phyloP scores from a whole-genome alignment of 495 filamentous ascomycete genomes.

The Xylaria intraflava region DNA sequence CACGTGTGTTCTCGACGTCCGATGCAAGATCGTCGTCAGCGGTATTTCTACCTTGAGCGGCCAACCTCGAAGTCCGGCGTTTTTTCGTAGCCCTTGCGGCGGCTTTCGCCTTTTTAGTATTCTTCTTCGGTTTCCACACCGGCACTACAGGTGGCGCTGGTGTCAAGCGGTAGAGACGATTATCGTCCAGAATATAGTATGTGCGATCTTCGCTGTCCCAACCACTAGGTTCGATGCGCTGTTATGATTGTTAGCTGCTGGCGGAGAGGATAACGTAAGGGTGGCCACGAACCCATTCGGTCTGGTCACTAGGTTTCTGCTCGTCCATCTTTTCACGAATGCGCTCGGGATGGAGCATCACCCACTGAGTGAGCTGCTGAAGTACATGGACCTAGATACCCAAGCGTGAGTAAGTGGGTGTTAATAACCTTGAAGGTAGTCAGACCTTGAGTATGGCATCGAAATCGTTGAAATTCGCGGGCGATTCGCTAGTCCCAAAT shows the following conservation, averaged over 20 bases:
- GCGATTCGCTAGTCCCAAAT: conserved; percentile 71
- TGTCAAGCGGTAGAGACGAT: conserved; percentile 79
- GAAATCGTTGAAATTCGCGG: conserved; percentile 69
- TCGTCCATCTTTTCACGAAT: conserved; percentile 83
- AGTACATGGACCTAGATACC: conserved; percentile 63
- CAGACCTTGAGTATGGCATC: conserved; percentile 70
- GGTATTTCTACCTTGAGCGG: conserved; percentile 31
- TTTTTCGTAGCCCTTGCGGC: conserved; percentile 66
- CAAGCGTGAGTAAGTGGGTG: conserved; percentile 8
- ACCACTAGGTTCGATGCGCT: conserved; percentile 90
- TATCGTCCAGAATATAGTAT: conserved; percentile 91
- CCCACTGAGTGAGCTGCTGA: conserved; percentile 86
- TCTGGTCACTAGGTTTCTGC: conserved; percentile 72
- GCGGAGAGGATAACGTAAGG: background rate
- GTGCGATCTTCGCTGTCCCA: conserved; percentile 78
- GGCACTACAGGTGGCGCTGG: conserved; percentile 52
- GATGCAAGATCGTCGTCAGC: conserved; percentile 44
- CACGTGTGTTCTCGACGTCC: conserved; percentile 31
- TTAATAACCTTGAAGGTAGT: background rate
- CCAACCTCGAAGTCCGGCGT: conserved; percentile 48
- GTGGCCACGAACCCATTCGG: conserved; percentile 62
- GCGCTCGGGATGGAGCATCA: conserved; percentile 75
- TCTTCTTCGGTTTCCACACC: conserved; percentile 61
- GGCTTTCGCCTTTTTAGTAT: conserved; percentile 65
- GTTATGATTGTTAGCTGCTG: conserved; percentile 16